Percentiles rank a stretch among this genome's conserved stretches.
phyloP scores from a whole-genome alignment of 768 basidiomycete species.

The Postia placenta region DNA sequence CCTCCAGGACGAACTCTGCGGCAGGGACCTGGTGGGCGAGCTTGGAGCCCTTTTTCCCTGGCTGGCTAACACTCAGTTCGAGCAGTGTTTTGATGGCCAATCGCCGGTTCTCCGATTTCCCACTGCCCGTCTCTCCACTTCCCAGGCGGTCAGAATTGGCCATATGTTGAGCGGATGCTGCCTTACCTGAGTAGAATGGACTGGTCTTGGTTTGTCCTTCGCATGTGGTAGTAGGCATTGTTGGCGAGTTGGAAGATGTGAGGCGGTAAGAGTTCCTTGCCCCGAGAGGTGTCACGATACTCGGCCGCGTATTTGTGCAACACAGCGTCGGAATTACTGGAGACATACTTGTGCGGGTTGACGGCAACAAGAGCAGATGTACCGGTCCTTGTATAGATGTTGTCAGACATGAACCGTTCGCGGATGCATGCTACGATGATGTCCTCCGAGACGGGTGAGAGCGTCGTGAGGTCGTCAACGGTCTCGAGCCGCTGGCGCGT shows the following conservation, averaged over 20 bases:
- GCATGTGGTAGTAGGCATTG: slow-evolving; percentile 95
- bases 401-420: slow-evolving; percentile 81
- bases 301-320: slow-evolving; percentile 84
- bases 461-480: slow-evolving; percentile 59
- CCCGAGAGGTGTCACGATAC: slow-evolving; percentile 68
- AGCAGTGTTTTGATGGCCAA: slow-evolving; percentile 89
- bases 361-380: slow-evolving; percentile 73
- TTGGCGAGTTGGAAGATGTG: slow-evolving; percentile 92
- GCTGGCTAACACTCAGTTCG: slow-evolving; percentile 82
- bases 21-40: slow-evolving; percentile 83
- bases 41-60: slow-evolving; percentile 93
- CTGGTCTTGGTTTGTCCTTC: slow-evolving; percentile 90
- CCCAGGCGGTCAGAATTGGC: not conserved
- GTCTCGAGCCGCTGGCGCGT: slow-evolving; percentile 69
- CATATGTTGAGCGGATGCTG: not conserved
- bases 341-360: slow-evolving; percentile 90
- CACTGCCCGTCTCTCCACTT: slow-evolving; percentile 90
- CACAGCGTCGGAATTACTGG: slow-evolving; percentile 77
- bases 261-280: slow-evolving; percentile 60
- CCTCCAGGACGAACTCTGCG: slow-evolving; percentile 91
- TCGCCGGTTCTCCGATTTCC: slow-evolving; percentile 88
- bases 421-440: slow-evolving; percentile 79
- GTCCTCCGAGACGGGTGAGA: slow-evolving; percentile 73
- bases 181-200: slow-evolving; percentile 77
- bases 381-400: slow-evolving; percentile 72